Base-by-base conservation (phyloP, 805 yeast species). In the Starmerella asiatica region DNA sequence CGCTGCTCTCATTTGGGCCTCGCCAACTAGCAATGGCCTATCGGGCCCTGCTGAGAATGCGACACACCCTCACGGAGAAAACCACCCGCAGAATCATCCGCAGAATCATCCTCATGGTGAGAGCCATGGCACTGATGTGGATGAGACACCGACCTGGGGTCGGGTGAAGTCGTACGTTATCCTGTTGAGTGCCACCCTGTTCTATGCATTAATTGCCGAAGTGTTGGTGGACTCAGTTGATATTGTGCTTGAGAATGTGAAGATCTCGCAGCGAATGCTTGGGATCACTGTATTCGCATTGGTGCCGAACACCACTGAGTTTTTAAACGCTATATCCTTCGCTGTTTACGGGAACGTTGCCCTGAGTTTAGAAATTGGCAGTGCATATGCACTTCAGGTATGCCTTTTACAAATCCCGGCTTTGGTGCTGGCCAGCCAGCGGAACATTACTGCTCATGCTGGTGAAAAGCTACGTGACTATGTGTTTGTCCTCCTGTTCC, bases 341-440 rank as follows among this genome's bases (percentile, higher is more conserved):
- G 98, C 98, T 0, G 75, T 84, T 50, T 76, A 88, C 51, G 98
- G 98, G 1, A 91, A 91, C 50, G 94, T 91, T 39, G 94, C 98
- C 0, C 65, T 91, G 34, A 82, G 94, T 2, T 82, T 91, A 94
- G 98, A 91, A 57, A 91, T 91, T 59, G 98, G 98, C 44, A 77
- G 93, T 46, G 98, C 98, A 0, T 91, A 91, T 57, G 98, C 94
- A 0, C 67, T 91, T 43, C 98, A 91, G 59, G 98, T 91, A 14
- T 88, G 94, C 51, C 65, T 91, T 43, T 68, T 91, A 48, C 98
- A 91, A 57, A 82, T 91, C 34, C 98, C 98, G 1, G 76, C 91
- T 2, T 69, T 91, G 55, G 93, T 85, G 9, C 55, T 88, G 11
- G 84, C 71, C 55, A 79, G 94, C 2, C 69, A 79, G 42, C 61